These are phyloP conservation scores for Gracilariopsis chorda DNA, from an alignment of 23 red algal genomes.

Conservation along the genomic window DNA sequence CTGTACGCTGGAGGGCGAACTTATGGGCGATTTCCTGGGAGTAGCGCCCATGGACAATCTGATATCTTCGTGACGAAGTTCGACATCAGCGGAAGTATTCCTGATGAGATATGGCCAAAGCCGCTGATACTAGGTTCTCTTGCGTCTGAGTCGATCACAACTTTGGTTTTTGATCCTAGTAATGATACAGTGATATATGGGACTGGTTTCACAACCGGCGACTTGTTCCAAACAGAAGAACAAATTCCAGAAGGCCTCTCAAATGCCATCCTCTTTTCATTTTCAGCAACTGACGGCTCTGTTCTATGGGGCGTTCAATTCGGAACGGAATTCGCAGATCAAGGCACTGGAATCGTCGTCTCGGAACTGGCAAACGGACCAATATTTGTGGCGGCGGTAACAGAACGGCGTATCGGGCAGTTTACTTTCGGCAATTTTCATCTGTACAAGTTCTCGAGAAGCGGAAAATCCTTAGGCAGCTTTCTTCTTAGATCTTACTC, in stretches of 20 bases:
- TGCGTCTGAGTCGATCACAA: conserved; percentile 38
- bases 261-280: conserved; percentile 58
- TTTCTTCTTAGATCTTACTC: conserved; percentile 55
- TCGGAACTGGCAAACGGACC: conserved; percentile 11
- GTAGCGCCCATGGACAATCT: neutral
- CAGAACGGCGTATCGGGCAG: conserved; percentile 39
- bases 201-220: conserved; percentile 31
- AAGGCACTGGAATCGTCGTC: conserved; percentile 15
- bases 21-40: conserved; percentile 31
- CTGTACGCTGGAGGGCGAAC: conserved; percentile 26
- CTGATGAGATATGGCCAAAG: conserved; percentile 14
- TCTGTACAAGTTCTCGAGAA: conserved; percentile 47
- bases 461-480: neutral
- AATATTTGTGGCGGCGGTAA: conserved; percentile 31
- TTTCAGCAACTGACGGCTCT: conserved; percentile 30
- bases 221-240: conserved; percentile 20
- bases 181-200: conserved; percentile 41
- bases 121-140: conserved; percentile 31
- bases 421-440: conserved; percentile 63
- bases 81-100: conserved; percentile 7
- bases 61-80: conserved; percentile 59
- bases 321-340: conserved; percentile 31
- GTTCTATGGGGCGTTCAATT: conserved; percentile 22
- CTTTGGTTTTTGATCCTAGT: conserved; percentile 9
- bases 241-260: neutral